Percentiles rank a stretch among this genome's conserved stretches.
These are phyloP conservation scores for Cystobasidium slooffiae DNA, from an alignment of 1,284 basidiomycete genomes.

Conservation along the genomic window DNA sequence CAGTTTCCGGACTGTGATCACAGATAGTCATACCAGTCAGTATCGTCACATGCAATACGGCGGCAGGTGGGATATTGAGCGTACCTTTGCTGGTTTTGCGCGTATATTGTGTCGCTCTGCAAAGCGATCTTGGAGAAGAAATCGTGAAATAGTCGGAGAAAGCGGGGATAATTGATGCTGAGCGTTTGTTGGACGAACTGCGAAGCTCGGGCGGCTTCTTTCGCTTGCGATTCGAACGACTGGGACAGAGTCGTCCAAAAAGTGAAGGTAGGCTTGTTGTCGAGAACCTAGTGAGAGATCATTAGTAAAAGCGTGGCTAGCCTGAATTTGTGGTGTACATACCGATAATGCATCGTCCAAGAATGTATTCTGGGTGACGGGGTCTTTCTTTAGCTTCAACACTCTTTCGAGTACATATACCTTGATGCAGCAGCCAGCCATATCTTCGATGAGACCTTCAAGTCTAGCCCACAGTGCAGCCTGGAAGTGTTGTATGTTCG, in stretches of 20 bases:
- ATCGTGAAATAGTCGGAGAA: slow-evolving; percentile 88
- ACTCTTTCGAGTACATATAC: slow-evolving; percentile 95
- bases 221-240: slow-evolving; percentile 76
- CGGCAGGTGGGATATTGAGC: slow-evolving; percentile 38
- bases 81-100: slow-evolving; percentile 78
- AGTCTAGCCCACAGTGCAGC: slow-evolving; percentile 79
- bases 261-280: slow-evolving; percentile 83
- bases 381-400: slow-evolving; percentile 81
- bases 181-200: slow-evolving; percentile 85
- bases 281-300: slow-evolving; percentile 66
- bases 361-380: slow-evolving; percentile 74
- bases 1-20: slow-evolving; percentile 76
- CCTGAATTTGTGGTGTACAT: slow-evolving; percentile 25
- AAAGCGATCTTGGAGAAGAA: slow-evolving; percentile 93
- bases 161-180: slow-evolving; percentile 77
- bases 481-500: slow-evolving; percentile 79
- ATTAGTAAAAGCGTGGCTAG: too few relatives aligned
- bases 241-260: slow-evolving; percentile 87
- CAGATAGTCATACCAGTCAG: background rate
- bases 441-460: slow-evolving; percentile 81
- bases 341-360: slow-evolving; percentile 91
- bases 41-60: background rate
- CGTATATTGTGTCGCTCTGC: slow-evolving; percentile 90
- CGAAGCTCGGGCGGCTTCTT: slow-evolving; percentile 71
- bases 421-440: slow-evolving; percentile 88